Base-by-base conservation (phyloP, 805 yeast genomes). In the Cyberlindnera xishuangbannaensis region DNA sequence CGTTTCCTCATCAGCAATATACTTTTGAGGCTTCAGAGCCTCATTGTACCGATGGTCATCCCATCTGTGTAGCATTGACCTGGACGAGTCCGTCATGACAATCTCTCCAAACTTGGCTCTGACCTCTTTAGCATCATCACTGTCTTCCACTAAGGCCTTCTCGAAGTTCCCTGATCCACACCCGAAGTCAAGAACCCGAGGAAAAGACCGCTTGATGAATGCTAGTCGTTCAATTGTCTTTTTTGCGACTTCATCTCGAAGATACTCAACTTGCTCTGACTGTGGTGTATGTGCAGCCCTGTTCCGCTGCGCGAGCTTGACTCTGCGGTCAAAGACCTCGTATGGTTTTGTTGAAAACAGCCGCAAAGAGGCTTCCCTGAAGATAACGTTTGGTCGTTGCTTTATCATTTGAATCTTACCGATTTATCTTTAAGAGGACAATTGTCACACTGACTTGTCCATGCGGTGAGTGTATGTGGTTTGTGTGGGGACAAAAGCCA, bases 201-300 rank as follows among this genome's bases (percentile, higher is more conserved):
- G 62, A 46, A 83, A 78, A 15, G 71, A 69, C 30, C 87, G 64
- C 28, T 81, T 76, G 30, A 85, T 71, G 54, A 83, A 80, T 3
- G 86, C 77, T 33, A 85, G 56, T 43, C 95, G 65, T 42, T 84
- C 94, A 17, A 83, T 73, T 8, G 87, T 77, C 33, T 83, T 70
- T 16, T 65, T 50, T 1, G 92, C 87, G 7, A 83, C 74, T 51
- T 83, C 92, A 48, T 80, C 78, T 26, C 87, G 65, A 17, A 85
- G 58, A 48, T 83, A 85, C 44, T 85, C 94, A 9, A 72, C 83
- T 41, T 71, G 64, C 14, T 76, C 59, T 12, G 78, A 67, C 8
- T 61, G 61, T 16, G 69, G 55, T 6, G 34, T 28, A 0, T 78
- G 73, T 0, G 82, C 73, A 6, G 71, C 50, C 28, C 67, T 44